Percentiles rank a stretch among this genome's conserved stretches.
phyloP scores from a whole-genome alignment of 176 grass and related monocot genomes.

The Poa pratensis region DNA sequence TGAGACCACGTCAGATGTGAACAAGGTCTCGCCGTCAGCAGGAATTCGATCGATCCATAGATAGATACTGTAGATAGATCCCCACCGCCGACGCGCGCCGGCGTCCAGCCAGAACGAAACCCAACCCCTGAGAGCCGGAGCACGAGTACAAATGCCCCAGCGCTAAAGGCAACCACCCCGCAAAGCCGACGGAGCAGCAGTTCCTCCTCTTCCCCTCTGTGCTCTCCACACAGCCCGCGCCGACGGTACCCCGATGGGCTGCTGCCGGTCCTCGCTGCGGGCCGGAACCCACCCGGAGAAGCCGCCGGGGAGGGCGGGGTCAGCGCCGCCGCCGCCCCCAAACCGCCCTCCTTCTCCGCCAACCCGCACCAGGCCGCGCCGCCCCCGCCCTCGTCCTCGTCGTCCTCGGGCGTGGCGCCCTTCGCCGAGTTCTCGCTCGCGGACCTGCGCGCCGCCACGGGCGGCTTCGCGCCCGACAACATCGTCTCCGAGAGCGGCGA shows the following conservation, averaged over 20 bases:
- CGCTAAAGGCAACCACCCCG: not conserved
- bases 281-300: conserved; percentile 62
- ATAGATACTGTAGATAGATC: too few relatives aligned
- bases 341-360: conserved; percentile 36
- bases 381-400: not conserved
- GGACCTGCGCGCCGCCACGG: conserved; percentile 71
- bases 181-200: not conserved
- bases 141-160: not conserved
- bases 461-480: conserved; percentile 66
- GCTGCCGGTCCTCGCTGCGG: conserved; percentile 69
- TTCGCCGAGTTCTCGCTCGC: conserved; percentile 77
- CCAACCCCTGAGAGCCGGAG: too few relatives aligned
- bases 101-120: too few relatives aligned
- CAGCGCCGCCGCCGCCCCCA: not conserved
- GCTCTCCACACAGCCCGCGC: not conserved
- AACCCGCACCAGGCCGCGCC: conserved; percentile 32
- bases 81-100: too few relatives aligned
- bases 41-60: too few relatives aligned
- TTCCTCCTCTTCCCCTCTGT: not conserved
- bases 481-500: conserved; percentile 99
- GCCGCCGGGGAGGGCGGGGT: conserved; percentile 29
- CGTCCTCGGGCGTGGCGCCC: conserved; percentile 10
- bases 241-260: conserved; percentile 88
- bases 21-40: too few relatives aligned
- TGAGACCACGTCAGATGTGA: too few relatives aligned